These are phyloP conservation scores for Leccinum uliginosum DNA, from an alignment of 768 basidiomycete genomes.

Conservation along the genomic window DNA sequence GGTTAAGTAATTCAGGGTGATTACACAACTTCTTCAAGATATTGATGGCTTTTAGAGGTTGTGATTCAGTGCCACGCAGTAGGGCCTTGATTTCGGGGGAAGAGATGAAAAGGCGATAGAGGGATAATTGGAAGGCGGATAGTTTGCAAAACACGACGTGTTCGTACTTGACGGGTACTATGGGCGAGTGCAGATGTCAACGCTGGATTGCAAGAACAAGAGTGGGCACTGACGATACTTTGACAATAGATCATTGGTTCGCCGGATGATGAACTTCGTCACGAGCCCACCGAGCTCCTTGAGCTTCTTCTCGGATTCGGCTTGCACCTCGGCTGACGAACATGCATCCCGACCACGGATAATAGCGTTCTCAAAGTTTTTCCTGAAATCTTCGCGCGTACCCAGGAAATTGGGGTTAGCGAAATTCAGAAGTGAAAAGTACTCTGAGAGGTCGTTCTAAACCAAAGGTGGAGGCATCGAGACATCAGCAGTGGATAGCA, in stretches of 20 bases:
- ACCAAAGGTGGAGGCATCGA: not conserved
- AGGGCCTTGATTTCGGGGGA: slow-evolving; percentile 91
- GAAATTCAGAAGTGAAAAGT: slow-evolving; percentile 89
- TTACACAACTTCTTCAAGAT: slow-evolving; percentile 94
- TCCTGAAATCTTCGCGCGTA: slow-evolving; percentile 84
- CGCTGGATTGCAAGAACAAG: not conserved
- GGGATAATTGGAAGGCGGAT: slow-evolving; percentile 75
- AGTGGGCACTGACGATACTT: slow-evolving; percentile 73
- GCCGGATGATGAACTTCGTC: slow-evolving; percentile 89
- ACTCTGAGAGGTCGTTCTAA: slow-evolving; percentile 93
- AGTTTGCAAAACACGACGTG: slow-evolving; percentile 92
- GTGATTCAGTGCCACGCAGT: slow-evolving; percentile 80
- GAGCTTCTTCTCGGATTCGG: slow-evolving; percentile 82
- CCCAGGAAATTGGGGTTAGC: slow-evolving; percentile 91
- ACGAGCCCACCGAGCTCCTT: slow-evolving; percentile 87
- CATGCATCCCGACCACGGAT: slow-evolving; percentile 87
- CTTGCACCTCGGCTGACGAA: slow-evolving; percentile 74
- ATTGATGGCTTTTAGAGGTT: slow-evolving; percentile 95
- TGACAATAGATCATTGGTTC: slow-evolving; percentile 90
- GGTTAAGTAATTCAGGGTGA: slow-evolving; percentile 84
- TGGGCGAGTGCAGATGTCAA: slow-evolving; percentile 8
- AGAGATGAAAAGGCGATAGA: slow-evolving; percentile 88
- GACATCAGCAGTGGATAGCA: not conserved
- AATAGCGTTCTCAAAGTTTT: slow-evolving; percentile 91
- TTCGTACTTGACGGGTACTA: slow-evolving; percentile 99